Conservation (phyloP, 2,329 filamentous ascomycete genomes). For the Niveomyces coronatus region DNA sequence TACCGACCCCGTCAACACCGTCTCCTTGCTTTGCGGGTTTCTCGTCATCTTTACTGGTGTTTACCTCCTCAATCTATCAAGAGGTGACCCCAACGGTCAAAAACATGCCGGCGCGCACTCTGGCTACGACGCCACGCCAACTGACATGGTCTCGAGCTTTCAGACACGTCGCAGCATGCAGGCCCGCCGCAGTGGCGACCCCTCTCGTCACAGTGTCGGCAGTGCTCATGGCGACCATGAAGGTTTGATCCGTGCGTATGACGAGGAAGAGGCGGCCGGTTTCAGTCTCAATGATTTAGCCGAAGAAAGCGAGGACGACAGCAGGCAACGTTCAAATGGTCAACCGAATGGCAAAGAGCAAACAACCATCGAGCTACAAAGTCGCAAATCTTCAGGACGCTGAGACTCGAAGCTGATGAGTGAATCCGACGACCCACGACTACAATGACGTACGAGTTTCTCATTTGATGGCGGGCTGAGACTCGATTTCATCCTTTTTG, state of each 20-base stretch:
- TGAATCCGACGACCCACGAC: constrained; percentile 7
- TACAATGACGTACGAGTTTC: constrained; percentile 9
- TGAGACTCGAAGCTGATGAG: neutral
- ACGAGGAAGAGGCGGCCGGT: constrained; percentile 64
- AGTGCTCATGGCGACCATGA: constrained; percentile 61
- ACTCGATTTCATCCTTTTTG: neutral
- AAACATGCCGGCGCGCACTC: constrained; percentile 50
- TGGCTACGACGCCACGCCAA: constrained; percentile 71
- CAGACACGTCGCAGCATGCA: constrained; percentile 94
- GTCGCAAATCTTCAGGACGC: constrained; percentile 29
- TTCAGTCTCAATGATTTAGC: constrained; percentile 72
- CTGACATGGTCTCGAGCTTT: constrained; percentile 80
- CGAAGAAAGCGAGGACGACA: constrained; percentile 63
- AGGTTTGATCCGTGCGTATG: constrained; percentile 79
- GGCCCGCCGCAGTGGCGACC: constrained; percentile 61
- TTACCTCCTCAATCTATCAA: constrained; percentile 91
- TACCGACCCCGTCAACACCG: constrained; percentile 78
- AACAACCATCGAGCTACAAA: constrained; percentile 39
- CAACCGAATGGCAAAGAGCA: constrained; percentile 31
- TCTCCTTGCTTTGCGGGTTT: constrained; percentile 87
- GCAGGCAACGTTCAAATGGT: constrained; percentile 26
- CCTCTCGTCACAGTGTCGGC: constrained; percentile 53
- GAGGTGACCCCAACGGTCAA: constrained; percentile 75
- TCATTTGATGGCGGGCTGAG: constrained; percentile 4
- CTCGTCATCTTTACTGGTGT: constrained; percentile 91